phyloP scores from a whole-genome alignment of 2,329 filamentous ascomycete genomes.

The Chalaropsis ovoidea region DNA sequence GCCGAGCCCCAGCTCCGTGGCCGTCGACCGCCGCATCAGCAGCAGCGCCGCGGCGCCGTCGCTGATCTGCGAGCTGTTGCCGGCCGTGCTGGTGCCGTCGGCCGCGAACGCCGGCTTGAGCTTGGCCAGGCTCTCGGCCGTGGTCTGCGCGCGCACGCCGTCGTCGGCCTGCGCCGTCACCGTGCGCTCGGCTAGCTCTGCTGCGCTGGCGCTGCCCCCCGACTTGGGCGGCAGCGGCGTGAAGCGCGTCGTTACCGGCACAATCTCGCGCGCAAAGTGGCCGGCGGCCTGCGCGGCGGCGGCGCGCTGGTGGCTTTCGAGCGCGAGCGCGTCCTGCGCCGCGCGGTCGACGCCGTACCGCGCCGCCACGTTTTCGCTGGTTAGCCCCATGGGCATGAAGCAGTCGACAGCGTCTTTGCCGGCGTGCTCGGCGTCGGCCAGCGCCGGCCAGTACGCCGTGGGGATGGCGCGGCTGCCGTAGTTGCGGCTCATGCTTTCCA shows the following conservation, averaged over 20 bases:
- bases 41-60: conserved; percentile 79
- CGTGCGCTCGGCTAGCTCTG: conserved; percentile 27
- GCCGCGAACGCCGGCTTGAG: conserved; percentile 78
- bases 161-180: conserved; percentile 70
- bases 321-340: conserved; percentile 78
- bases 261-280: conserved; percentile 66
- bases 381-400: conserved; percentile 89
- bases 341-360: conserved; percentile 61
- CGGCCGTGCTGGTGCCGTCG: conserved; percentile 69
- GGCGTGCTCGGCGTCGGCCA: conserved; percentile 47
- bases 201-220: conserved; percentile 40
- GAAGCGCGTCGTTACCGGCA: conserved; percentile 50
- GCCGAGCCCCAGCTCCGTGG: conserved; percentile 55
- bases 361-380: conserved; percentile 75
- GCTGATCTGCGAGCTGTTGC: conserved; percentile 75
- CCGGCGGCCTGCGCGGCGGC: conserved; percentile 58
- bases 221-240: conserved; percentile 47
- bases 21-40: conserved; percentile 70
- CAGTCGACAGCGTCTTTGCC: conserved; percentile 69
- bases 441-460: conserved; percentile 63
- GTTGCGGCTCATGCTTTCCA: conserved; percentile 94
- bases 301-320: conserved; percentile 62
- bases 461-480: conserved; percentile 81
- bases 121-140: conserved; percentile 58
- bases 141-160: conserved; percentile 62